Percentiles rank a stretch among this genome's conserved stretches.
These are phyloP conservation scores for Dunaliella salina DNA, from an alignment of 163 green algal genomes.

Conservation along the genomic window DNA sequence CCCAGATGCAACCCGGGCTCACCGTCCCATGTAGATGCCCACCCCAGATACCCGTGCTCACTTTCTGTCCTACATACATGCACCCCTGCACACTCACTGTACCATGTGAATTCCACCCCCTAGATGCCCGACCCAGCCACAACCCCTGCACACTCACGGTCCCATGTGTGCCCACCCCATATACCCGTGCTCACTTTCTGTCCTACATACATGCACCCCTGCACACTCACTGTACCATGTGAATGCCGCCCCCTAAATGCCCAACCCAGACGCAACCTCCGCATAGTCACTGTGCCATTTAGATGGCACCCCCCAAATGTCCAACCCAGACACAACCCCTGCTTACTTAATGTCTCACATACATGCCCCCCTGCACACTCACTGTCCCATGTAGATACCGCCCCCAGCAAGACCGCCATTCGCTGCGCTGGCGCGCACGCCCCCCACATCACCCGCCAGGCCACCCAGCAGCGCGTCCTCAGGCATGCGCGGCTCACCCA, in stretches of 20 bases:
- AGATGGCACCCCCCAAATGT: too few species aligned
- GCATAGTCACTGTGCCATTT: conserved; percentile 53
- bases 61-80: too few species aligned
- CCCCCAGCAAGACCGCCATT: background rate
- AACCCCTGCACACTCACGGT: conserved; percentile 22
- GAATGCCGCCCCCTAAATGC: conserved; percentile 38
- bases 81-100: conserved; percentile 35
- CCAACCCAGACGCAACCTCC: too few species aligned
- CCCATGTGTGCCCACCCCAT: too few species aligned
- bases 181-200: too few species aligned
- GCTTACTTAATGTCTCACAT: conserved; percentile 51
- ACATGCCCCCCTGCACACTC: conserved; percentile 39
- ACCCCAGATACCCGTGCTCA: too few species aligned
- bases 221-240: conserved; percentile 55
- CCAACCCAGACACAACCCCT: too few species aligned
- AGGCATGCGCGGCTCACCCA: conserved; percentile 60
- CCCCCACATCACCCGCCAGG: conserved; percentile 38
- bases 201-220: too few species aligned
- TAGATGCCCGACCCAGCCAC: too few species aligned
- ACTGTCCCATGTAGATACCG: conserved; percentile 64
- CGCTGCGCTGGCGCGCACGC: background rate
- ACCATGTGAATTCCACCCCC: conserved; percentile 60
- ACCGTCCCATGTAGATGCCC: conserved; percentile 69
- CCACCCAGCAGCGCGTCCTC: conserved; percentile 30
- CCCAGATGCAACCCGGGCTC: background rate